A percentile compares a stretch with the other conserved stretches of the same genome.
Evolutionary conservation across 2,329 filamentous ascomycete species (phyloP).

Genomic region (Aspergillus jensenii): DNA sequence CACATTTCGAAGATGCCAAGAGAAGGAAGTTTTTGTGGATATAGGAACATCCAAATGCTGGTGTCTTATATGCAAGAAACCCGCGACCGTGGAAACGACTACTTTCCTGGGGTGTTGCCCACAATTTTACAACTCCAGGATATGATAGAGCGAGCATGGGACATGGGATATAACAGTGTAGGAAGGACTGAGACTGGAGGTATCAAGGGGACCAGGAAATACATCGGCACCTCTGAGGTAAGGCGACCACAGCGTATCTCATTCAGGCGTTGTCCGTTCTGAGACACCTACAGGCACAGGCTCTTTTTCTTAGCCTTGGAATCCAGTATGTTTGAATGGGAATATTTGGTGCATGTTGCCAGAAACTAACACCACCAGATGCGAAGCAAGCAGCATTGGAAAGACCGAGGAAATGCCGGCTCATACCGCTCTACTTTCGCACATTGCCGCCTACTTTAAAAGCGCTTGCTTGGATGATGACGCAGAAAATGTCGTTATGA

Average conservation of each 20-base stretch:
- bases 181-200: conserved; percentile 82
- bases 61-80: conserved; percentile 71
- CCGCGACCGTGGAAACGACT: conserved; percentile 55
- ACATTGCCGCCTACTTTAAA: conserved; percentile 74
- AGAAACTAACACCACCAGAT: conserved; percentile 37
- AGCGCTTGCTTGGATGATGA: conserved; percentile 49
- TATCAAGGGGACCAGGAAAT: conserved; percentile 85
- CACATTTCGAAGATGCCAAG: conserved; percentile 80
- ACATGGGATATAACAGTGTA: conserved; percentile 73
- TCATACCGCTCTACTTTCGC: conserved; percentile 61
- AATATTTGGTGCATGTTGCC: neutral
- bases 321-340: conserved; percentile 56
- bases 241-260: neutral
- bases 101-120: conserved; percentile 64
- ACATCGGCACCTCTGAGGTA: conserved; percentile 90
- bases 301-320: conserved; percentile 68
- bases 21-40: conserved; percentile 92
- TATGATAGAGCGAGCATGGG: conserved; percentile 84
- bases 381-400: conserved; percentile 61
- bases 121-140: conserved; percentile 82
- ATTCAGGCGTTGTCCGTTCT: neutral
- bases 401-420: conserved; percentile 47
- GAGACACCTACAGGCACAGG: conserved; percentile 64
- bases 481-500: conserved; percentile 65
- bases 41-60: conserved; percentile 92